phyloP scores from a whole-genome alignment of 2,329 filamentous ascomycete species.

The Dothistroma pini region DNA sequence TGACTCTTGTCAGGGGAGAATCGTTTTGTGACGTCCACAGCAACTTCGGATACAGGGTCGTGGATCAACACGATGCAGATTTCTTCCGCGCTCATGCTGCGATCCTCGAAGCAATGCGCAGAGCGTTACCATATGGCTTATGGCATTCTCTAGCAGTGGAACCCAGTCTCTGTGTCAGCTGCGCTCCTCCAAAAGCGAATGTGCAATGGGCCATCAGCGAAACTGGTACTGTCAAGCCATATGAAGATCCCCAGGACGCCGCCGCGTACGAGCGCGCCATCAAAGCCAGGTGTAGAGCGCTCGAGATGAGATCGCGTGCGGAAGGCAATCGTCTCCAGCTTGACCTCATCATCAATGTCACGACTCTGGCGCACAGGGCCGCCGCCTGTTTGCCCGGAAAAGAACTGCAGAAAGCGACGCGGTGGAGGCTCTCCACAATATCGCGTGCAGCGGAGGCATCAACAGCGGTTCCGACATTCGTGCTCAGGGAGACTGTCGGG shows the following conservation, averaged over 20 bases:
- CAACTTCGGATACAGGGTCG: neutral
- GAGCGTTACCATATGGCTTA: conserved; percentile 14
- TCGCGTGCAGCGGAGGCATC: no score
- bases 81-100: conserved; percentile 22
- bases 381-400: neutral
- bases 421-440: no score
- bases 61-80: neutral
- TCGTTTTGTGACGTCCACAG: neutral
- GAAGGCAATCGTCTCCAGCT: neutral
- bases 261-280: conserved; percentile 49
- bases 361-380: conserved; percentile 1
- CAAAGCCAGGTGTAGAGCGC: conserved; percentile 45
- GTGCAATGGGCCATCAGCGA: conserved; percentile 38
- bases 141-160: neutral
- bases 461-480: conserved; percentile 12
- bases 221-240: conserved; percentile 39
- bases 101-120: conserved; percentile 28
- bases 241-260: conserved; percentile 51
- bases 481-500: conserved; percentile 11
- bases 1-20: conserved; percentile 5
- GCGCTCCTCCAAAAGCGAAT: conserved; percentile 37
- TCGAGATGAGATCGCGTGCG: conserved; percentile 15
- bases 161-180: no score
- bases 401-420: no score
- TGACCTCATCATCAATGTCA: neutral